Conservation (phyloP, 139 green algal species). For the Chlorella sp. region DNA sequence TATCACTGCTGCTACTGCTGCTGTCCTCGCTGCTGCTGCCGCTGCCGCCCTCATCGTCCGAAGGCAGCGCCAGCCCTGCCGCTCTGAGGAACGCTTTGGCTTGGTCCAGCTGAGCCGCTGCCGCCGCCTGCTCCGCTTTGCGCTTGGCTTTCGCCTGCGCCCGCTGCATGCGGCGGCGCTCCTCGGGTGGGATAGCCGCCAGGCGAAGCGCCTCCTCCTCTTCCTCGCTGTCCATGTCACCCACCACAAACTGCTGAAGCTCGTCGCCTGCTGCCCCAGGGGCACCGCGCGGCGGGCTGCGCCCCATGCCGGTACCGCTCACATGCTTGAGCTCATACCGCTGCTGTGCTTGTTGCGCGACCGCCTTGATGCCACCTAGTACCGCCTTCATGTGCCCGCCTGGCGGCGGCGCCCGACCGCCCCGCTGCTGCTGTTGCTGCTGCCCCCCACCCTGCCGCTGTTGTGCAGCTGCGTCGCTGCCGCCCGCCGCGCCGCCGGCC, state of each 20-base stretch:
- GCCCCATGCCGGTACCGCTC: constrained; percentile 11
- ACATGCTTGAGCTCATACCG: constrained; percentile 51
- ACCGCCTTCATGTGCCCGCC: constrained; percentile 19
- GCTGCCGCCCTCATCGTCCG: neutral
- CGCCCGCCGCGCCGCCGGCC: neutral
- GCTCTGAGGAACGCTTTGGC: constrained; percentile 53
- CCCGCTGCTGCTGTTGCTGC: neutral
- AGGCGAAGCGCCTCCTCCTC: constrained; percentile 27
- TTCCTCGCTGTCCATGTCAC: constrained; percentile 44
- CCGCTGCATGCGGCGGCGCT: constrained; percentile 11
- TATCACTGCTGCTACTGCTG: neutral
- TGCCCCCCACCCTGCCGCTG: neutral
- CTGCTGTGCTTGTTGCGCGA: constrained; percentile 10
- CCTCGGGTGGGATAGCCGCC: constrained; percentile 24
- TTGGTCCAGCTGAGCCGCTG: constrained; percentile 40
- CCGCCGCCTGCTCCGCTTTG: neutral
- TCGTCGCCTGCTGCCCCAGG: constrained; percentile 13
- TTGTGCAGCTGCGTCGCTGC: neutral
- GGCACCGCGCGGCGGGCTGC: constrained; percentile 43
- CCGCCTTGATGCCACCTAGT: neutral
- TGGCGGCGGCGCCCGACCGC: neutral
- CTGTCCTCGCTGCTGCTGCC: constrained; percentile 4
- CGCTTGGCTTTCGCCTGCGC: neutral
- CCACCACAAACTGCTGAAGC: constrained; percentile 62
- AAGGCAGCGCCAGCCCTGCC: constrained; percentile 44